A percentile compares a stretch with the other conserved stretches of the same genome.
Evolutionary conservation across 495 filamentous ascomycete species (phyloP).

Genomic region (Xylaria grammica): DNA sequence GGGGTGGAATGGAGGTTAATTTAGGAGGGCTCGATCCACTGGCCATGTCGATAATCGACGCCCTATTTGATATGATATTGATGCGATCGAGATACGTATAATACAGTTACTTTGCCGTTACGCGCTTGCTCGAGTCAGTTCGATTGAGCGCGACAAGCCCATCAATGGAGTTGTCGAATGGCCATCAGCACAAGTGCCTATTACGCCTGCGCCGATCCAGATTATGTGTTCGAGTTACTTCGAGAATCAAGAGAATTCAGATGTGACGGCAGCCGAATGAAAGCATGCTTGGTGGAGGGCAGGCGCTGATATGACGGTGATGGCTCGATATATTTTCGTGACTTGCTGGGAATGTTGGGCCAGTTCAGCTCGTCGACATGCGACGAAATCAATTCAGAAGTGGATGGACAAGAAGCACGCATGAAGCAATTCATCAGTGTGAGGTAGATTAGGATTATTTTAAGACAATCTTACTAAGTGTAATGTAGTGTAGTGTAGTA

Average conservation of each 20-base stretch:
- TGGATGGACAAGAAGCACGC: neutral
- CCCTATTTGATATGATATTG: neutral
- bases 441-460: neutral
- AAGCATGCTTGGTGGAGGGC: neutral
- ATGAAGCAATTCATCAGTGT: neutral
- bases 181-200: neutral
- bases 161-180: neutral
- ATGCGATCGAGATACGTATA: neutral
- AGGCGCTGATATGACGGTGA: neutral
- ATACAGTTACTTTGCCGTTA: neutral
- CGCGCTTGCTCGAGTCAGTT: neutral
- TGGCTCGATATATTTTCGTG: neutral
- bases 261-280: neutral
- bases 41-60: constrained; percentile 31
- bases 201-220: neutral
- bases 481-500: neutral
- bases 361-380: neutral
- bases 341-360: neutral
- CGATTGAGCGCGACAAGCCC: neutral
- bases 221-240: neutral
- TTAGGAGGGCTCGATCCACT: constrained; percentile 35
- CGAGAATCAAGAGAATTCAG: neutral
- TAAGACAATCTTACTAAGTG: neutral
- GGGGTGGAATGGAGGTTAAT: constrained; percentile 25
- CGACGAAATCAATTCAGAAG: neutral